Evolutionary conservation across 768 basidiomycete species (phyloP).

Genomic region (Tephrocybe rancida): DNA sequence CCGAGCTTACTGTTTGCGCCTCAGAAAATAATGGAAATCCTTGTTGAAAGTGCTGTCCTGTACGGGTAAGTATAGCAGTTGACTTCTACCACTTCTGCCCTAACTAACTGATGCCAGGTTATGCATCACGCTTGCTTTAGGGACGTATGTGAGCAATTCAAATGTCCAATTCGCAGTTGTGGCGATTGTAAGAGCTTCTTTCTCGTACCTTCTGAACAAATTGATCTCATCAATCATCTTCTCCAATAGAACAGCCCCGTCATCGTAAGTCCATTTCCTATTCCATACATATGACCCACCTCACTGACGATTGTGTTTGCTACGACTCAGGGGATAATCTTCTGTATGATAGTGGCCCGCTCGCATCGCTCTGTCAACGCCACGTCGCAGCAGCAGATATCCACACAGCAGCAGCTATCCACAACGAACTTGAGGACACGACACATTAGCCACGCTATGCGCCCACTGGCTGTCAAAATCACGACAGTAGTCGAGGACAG

Average conservation of each 20-base stretch:
- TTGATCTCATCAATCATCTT: conserved; percentile 6
- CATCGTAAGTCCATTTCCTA: conserved; percentile 15
- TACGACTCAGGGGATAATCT: conserved; percentile 22
- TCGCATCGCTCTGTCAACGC: conserved; percentile 17
- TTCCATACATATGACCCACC: not conserved
- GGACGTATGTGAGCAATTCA: conserved; percentile 17
- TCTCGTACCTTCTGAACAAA: not conserved
- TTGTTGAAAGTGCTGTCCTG: conserved; percentile 22
- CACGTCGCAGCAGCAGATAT: conserved; percentile 3
- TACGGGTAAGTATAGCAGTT: conserved; percentile 14
- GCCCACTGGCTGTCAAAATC: conserved; percentile 19
- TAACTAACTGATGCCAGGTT: not conserved
- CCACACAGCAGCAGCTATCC: conserved; percentile 1
- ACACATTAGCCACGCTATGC: conserved; percentile 14
- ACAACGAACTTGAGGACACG: conserved; percentile 14
- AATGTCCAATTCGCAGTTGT: conserved; percentile 20
- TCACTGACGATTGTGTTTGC: not conserved
- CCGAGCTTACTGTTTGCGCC: not conserved
- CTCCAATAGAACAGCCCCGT: conserved; percentile 19
- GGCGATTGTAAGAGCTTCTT: conserved; percentile 16
- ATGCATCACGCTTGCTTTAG: conserved; percentile 16
- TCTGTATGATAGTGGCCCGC: conserved; percentile 25
- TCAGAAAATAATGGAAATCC: conserved; percentile 24
- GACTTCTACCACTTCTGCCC: not conserved
- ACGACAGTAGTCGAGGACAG: conserved; percentile 18